phyloP scores from a whole-genome alignment of 768 basidiomycete genomes.

The Saitozyma podzolica region DNA sequence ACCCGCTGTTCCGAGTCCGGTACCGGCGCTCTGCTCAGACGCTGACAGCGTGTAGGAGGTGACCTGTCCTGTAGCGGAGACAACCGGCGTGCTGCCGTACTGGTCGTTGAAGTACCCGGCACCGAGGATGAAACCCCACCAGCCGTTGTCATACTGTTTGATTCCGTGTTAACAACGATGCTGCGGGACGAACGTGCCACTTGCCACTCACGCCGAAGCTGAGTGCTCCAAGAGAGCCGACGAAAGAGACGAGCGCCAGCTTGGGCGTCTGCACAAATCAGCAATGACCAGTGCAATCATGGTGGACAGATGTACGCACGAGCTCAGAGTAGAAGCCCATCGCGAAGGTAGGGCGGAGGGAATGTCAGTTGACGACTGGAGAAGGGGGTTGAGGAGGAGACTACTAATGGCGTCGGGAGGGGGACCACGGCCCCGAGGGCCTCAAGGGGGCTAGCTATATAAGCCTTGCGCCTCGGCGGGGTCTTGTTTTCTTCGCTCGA shows the following conservation, averaged over 20 bases:
- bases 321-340: neutral
- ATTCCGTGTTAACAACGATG: too few species aligned
- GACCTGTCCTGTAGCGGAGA: too few species aligned
- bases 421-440: too few species aligned
- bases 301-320: neutral
- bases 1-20: constrained; percentile 9
- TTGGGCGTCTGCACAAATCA: constrained; percentile 2
- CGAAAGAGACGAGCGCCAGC: constrained; percentile 4
- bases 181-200: too few species aligned
- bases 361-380: too few species aligned
- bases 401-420: too few species aligned
- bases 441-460: too few species aligned
- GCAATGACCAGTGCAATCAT: neutral
- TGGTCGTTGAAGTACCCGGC: constrained; percentile 11
- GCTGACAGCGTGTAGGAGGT: too few species aligned
- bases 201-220: neutral
- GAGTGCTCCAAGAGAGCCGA: constrained; percentile 4
- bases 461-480: too few species aligned
- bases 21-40: neutral
- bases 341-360: too few species aligned
- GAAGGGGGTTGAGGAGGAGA: too few species aligned
- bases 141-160: constrained; percentile 2
- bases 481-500: too few species aligned
- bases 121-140: constrained; percentile 8
- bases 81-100: neutral